Conservation (phyloP, 2,329 filamentous ascomycete species). For the Hypomyces perniciosus region DNA sequence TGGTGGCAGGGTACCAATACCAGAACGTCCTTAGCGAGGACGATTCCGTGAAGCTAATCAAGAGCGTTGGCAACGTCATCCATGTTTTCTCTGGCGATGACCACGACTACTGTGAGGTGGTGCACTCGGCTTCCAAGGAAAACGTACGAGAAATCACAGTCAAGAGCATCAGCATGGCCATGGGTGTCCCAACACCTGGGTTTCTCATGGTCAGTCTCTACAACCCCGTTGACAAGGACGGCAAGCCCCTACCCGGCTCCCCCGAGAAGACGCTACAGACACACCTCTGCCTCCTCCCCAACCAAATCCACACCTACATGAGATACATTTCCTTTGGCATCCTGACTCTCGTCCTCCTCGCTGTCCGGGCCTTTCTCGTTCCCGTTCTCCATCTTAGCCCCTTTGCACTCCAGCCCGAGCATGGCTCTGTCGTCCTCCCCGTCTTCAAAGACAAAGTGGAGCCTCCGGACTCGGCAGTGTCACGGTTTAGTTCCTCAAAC, state of each 20-base stretch:
- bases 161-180: constrained; percentile 91
- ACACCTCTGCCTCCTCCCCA: constrained; percentile 83
- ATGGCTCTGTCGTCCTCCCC: constrained; percentile 28
- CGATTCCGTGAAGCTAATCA: constrained; percentile 69
- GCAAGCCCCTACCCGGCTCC: constrained; percentile 39
- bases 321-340: constrained; percentile 63
- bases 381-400: constrained; percentile 47
- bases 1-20: constrained; percentile 84
- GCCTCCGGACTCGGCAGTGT: constrained; percentile 22
- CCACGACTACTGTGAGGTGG: constrained; percentile 93
- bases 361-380: constrained; percentile 50
- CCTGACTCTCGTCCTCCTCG: constrained; percentile 44
- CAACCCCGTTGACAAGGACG: constrained; percentile 71
- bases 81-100: constrained; percentile 95
- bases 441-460: constrained; percentile 50
- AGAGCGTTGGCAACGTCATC: constrained; percentile 72
- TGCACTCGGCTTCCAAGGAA: constrained; percentile 64
- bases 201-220: constrained; percentile 86
- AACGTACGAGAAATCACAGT: constrained; percentile 81
- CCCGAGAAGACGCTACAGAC: constrained; percentile 66
- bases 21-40: constrained; percentile 82
- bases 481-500: constrained; percentile 10
- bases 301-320: constrained; percentile 79
- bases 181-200: constrained; percentile 84
- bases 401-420: constrained; percentile 45